Percentiles rank a stretch among this genome's conserved stretches.
Evolutionary conservation across 2,329 filamentous ascomycete genomes (phyloP).

Genomic region (Ambrosiella xylebori): DNA sequence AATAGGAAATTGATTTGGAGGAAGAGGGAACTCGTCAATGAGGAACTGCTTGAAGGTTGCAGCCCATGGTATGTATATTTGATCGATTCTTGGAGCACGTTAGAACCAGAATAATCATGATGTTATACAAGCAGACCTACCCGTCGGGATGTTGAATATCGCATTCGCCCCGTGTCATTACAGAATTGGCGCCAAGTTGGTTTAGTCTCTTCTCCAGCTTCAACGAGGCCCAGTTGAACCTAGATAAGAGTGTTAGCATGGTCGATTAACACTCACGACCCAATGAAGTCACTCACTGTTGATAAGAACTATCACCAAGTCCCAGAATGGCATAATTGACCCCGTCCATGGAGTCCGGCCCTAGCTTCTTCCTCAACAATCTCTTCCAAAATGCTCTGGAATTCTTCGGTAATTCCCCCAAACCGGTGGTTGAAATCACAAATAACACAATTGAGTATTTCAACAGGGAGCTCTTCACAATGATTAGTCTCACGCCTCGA

Average conservation of each 20-base stretch:
- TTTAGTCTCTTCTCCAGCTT: slow-evolving; percentile 72
- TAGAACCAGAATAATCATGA: neutral
- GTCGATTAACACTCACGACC: neutral
- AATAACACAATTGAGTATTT: slow-evolving; percentile 50
- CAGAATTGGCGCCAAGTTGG: slow-evolving; percentile 64
- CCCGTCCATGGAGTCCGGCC: slow-evolving; percentile 47
- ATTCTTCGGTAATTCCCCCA: slow-evolving; percentile 84
- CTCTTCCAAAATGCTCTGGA: slow-evolving; percentile 69
- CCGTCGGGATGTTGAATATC: slow-evolving; percentile 91
- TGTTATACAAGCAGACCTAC: slow-evolving; percentile 29
- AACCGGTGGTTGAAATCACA: slow-evolving; percentile 78
- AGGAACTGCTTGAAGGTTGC: slow-evolving; percentile 49
- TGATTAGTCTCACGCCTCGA: neutral
- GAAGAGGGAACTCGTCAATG: slow-evolving; percentile 50
- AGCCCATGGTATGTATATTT: slow-evolving; percentile 64
- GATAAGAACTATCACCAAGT: slow-evolving; percentile 85
- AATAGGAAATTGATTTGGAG: slow-evolving; percentile 49
- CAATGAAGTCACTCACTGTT: slow-evolving; percentile 41
- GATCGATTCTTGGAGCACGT: slow-evolving; percentile 48
- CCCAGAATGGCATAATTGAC: slow-evolving; percentile 75
- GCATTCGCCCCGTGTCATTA: slow-evolving; percentile 66
- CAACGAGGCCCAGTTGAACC: slow-evolving; percentile 82
- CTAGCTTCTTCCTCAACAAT: slow-evolving; percentile 61
- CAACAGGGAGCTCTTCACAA: slow-evolving; percentile 30
- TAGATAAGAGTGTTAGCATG: slow-evolving; percentile 20